These are phyloP conservation scores for Alternaria atra DNA, from an alignment of 2,329 filamentous ascomycete genomes.

Conservation along the genomic window DNA sequence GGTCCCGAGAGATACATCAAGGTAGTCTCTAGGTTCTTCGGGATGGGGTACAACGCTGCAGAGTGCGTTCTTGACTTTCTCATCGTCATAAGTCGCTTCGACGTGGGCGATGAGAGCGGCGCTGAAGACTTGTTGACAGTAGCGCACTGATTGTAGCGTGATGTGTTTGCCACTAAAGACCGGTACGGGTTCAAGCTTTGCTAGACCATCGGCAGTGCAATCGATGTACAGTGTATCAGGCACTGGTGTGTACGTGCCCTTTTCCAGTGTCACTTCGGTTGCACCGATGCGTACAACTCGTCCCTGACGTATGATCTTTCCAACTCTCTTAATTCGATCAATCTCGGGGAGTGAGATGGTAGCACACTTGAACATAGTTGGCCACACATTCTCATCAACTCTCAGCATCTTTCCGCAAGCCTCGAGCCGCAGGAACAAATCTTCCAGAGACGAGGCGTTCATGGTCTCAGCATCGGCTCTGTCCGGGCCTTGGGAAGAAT, in stretches of 20 bases:
- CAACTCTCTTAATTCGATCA: background rate
- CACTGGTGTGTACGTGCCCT: background rate
- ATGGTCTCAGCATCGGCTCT: background rate
- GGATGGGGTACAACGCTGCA: no score
- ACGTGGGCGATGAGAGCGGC: background rate
- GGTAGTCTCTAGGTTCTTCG: no score
- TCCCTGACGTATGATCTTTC: background rate
- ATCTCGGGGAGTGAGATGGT: background rate
- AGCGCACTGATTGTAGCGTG: background rate
- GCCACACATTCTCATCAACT: background rate
- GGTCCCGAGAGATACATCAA: no score
- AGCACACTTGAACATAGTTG: background rate
- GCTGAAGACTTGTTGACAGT: background rate
- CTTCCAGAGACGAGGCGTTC: no score
- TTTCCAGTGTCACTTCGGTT: background rate
- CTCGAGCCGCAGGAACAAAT: no score
- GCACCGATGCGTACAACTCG: background rate
- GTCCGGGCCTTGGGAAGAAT: no score
- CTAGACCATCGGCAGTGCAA: background rate
- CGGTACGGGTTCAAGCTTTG: background rate
- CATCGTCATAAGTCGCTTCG: background rate
- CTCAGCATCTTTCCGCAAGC: no score
- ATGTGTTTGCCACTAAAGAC: background rate
- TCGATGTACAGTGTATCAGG: conserved; percentile 4
- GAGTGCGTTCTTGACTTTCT: background rate